Evolutionary conservation across 345 rosid genomes (phyloP), one percentile per base, ranked within the genome.

Genomic region (Aquilaria malaccensis): DNA sequence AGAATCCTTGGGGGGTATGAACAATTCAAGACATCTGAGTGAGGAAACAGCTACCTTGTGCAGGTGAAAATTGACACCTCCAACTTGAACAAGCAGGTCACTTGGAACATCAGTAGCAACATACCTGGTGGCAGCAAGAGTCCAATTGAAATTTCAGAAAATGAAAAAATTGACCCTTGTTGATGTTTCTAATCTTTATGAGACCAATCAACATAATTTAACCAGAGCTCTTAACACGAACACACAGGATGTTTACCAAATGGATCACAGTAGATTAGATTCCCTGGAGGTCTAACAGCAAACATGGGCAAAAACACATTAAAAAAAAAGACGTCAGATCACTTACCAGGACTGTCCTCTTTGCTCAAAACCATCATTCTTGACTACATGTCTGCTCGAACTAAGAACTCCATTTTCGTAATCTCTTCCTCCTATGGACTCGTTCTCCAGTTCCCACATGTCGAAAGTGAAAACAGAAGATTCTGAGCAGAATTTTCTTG

Each of bases 371-470:
- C 95, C 97, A 70, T 83, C 94, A 62, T 91, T 85, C 67, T 85
- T 81, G 65, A 93, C 80, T 10, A 79, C 79, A 49, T 80, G 96
- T 52, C 79, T 89, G 74, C 61, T 74, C 11, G 97, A 78, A 66
- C 78, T 69, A 58, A 84, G 81, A 61, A 76, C 80, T 68, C 88
- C 98, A 74, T 84, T 86, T 11, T 81, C 92, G 55, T 84, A 89
- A 33, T 83, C 95, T 70, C 92, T 62, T 33, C 88, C 85, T n/a
- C 78, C 78, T 15, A 76, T 59, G 7, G 80, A 76, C 41, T 89
- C 97, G 47, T 60, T 83, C 72, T 89, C 99, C 1, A 97, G 89
- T 53, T 89, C 96, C 99, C 97, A 93, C 99, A 93, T 93, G 71
- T 50, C 69, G 57, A 10, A 14, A 41, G 63, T 12, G 30, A 13